Evolutionary conservation across 1,284 basidiomycete species (phyloP).

Genomic region (Ceratobasidium sp.): DNA sequence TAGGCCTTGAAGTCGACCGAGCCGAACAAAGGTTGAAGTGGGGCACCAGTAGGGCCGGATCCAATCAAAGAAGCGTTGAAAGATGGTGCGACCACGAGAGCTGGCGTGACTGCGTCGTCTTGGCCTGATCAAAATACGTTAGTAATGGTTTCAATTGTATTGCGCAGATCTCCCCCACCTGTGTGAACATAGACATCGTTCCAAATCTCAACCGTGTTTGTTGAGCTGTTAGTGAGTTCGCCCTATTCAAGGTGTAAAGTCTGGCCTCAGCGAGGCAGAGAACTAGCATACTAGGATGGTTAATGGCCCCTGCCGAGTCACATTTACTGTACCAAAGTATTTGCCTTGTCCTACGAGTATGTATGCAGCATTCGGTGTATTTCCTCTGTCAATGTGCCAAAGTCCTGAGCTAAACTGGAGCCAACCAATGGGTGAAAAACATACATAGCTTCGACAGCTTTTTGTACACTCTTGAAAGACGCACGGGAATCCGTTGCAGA

Average conservation of each 20-base stretch:
- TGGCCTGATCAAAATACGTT: not conserved
- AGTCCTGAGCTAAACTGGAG: not conserved
- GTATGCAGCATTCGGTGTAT: slow-evolving; percentile 4
- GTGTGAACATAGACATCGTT: slow-evolving; percentile 10
- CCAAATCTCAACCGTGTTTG: slow-evolving; percentile 15
- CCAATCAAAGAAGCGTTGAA: slow-evolving; percentile 33
- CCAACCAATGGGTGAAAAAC: not conserved
- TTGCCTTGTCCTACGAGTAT: slow-evolving; percentile 23
- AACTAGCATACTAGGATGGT: slow-evolving; percentile 1
- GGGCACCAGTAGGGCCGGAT: slow-evolving; percentile 32
- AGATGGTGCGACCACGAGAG: slow-evolving; percentile 18
- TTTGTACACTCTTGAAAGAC: slow-evolving; percentile 15
- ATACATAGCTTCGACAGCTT: slow-evolving; percentile 20
- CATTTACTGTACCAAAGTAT: slow-evolving; percentile 22
- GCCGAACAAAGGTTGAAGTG: slow-evolving; percentile 21
- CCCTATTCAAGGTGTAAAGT: not conserved
- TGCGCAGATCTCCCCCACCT: not conserved
- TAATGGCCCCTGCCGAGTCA: slow-evolving; percentile 19
- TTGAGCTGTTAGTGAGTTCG: not conserved
- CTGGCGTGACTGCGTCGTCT: slow-evolving; percentile 28
- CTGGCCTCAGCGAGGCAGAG: too few species aligned
- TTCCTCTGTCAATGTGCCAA: not conserved
- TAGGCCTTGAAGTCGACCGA: slow-evolving; percentile 65
- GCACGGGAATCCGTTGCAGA: slow-evolving; percentile 16
- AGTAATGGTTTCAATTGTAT: not conserved